Conservation (phyloP, 2,329 filamentous ascomycete species). For the Metarhizium brunneum region DNA sequence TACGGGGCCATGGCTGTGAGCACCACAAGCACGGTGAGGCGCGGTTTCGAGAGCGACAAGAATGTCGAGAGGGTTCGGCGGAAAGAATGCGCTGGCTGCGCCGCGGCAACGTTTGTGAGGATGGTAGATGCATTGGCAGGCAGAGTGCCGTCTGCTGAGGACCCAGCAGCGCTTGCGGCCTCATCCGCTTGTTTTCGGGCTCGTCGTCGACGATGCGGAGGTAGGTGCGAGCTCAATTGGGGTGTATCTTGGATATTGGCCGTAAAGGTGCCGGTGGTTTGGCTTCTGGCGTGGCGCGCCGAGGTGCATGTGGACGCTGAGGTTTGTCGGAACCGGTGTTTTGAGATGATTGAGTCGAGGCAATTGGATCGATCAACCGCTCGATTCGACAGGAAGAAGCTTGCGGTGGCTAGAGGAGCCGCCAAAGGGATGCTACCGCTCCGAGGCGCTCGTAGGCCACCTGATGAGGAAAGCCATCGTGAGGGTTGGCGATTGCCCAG, state of each 20-base stretch:
- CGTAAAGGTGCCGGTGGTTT: conserved; percentile 8
- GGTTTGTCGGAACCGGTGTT: conserved; percentile 17
- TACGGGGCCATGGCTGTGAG: conserved; percentile 87
- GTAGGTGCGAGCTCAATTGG: conserved; percentile 14
- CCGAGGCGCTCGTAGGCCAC: conserved; percentile 14
- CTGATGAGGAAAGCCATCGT: conserved; percentile 22
- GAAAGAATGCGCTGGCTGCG: conserved; percentile 39
- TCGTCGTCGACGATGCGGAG: conserved; percentile 26
- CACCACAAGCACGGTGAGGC: conserved; percentile 82
- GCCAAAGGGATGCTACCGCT: conserved; percentile 9
- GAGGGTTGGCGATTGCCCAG: conserved; percentile 10
- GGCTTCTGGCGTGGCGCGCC: conserved; percentile 1
- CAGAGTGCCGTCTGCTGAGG: conserved; percentile 20
- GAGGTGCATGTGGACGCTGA: conserved; percentile 17
- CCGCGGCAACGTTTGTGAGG: conserved; percentile 42
- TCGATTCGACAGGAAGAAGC: conserved; percentile 28
- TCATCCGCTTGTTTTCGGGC: conserved; percentile 17
- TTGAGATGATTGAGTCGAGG: conserved; percentile 23
- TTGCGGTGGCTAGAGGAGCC: conserved; percentile 9
- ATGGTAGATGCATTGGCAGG: conserved; percentile 45
- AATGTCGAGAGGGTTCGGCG: conserved; percentile 68
- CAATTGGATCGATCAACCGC: conserved; percentile 26
- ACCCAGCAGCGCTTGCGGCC: background rate
- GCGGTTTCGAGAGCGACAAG: conserved; percentile 90
- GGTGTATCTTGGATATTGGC: conserved; percentile 10